A percentile compares a stretch with the other conserved stretches of the same genome.
phyloP scores from a whole-genome alignment of 2,329 filamentous ascomycete species.

The Dichotomopilus funicola region DNA sequence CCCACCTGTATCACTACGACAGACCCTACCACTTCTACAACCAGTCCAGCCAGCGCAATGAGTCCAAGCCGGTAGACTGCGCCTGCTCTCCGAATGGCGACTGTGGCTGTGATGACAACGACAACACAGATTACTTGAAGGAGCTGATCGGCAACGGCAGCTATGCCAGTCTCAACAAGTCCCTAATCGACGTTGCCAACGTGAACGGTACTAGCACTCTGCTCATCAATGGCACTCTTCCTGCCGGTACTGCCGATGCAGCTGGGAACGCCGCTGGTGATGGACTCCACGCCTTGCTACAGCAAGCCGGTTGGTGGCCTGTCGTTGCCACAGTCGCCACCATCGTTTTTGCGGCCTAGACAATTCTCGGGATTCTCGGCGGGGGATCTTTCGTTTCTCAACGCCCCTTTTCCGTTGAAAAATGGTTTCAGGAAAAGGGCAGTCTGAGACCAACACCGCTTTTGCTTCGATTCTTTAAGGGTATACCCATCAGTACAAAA shows the following conservation, averaged over 20 bases:
- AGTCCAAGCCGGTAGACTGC: slow-evolving; percentile 56
- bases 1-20: slow-evolving; percentile 54
- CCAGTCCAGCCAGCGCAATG: slow-evolving; percentile 44
- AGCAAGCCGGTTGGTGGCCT: slow-evolving; percentile 46
- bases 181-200: slow-evolving; percentile 53
- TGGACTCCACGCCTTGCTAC: slow-evolving; percentile 29
- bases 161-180: slow-evolving; percentile 53
- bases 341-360: slow-evolving; percentile 38
- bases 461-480: too few species aligned
- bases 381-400: background rate
- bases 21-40: slow-evolving; percentile 47
- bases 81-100: slow-evolving; percentile 49
- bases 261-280: slow-evolving; percentile 35
- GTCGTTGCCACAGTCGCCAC: slow-evolving; percentile 38
- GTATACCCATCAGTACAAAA: too few species aligned
- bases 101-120: slow-evolving; percentile 59
- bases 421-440: too few species aligned
- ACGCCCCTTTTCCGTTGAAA: background rate
- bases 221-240: slow-evolving; percentile 68
- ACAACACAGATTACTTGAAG: slow-evolving; percentile 51
- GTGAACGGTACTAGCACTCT: slow-evolving; percentile 60
- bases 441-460: too few species aligned
- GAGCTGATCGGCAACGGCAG: slow-evolving; percentile 60
- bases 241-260: slow-evolving; percentile 56
- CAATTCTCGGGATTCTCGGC: background rate